These are phyloP conservation scores for Fusarium burgessii DNA, from an alignment of 2,329 filamentous ascomycete genomes.

Conservation along the genomic window DNA sequence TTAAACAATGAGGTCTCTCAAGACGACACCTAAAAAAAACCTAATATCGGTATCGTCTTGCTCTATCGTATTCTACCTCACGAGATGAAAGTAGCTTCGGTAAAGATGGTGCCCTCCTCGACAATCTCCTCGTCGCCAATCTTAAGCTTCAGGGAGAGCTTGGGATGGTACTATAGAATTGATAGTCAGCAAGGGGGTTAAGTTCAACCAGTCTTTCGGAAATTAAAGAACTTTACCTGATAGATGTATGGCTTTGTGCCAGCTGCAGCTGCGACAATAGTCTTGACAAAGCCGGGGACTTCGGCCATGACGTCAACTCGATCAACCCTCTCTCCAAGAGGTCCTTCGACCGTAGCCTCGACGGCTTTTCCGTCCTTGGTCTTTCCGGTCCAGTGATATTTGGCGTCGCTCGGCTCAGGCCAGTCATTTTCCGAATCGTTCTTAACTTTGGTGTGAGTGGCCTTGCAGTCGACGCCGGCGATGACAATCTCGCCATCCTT, in stretches of 20 bases:
- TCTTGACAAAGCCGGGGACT: slow-evolving; percentile 95
- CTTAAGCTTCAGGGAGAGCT: slow-evolving; percentile 82
- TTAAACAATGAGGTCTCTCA: background rate
- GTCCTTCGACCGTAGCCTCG: slow-evolving; percentile 75
- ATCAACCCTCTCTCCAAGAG: slow-evolving; percentile 78
- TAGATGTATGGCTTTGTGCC: slow-evolving; percentile 99
- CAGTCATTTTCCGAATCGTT: slow-evolving; percentile 84
- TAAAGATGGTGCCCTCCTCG: slow-evolving; percentile 84
- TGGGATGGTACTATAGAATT: slow-evolving; percentile 73
- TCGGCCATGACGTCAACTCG: slow-evolving; percentile 94
- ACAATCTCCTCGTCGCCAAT: slow-evolving; percentile 81
- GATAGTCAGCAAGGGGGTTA: slow-evolving; percentile 30
- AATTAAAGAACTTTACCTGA: slow-evolving; percentile 70
- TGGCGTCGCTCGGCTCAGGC: slow-evolving; percentile 84
- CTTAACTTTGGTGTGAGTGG: slow-evolving; percentile 75
- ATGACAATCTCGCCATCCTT: slow-evolving; percentile 84
- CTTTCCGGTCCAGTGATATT: slow-evolving; percentile 82
- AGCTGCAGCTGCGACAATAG: slow-evolving; percentile 86
- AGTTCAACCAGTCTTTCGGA: slow-evolving; percentile 10
- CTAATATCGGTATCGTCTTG: background rate
- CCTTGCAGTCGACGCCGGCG: slow-evolving; percentile 74
- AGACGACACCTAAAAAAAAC: background rate
- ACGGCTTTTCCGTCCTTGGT: slow-evolving; percentile 80
- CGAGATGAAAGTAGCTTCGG: slow-evolving; percentile 96
- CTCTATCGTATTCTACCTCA: slow-evolving; percentile 52